Evolutionary conservation across 2,329 filamentous ascomycete species (phyloP), one percentile per base, ranked within the genome.

Genomic region (Fusarium sp.): DNA sequence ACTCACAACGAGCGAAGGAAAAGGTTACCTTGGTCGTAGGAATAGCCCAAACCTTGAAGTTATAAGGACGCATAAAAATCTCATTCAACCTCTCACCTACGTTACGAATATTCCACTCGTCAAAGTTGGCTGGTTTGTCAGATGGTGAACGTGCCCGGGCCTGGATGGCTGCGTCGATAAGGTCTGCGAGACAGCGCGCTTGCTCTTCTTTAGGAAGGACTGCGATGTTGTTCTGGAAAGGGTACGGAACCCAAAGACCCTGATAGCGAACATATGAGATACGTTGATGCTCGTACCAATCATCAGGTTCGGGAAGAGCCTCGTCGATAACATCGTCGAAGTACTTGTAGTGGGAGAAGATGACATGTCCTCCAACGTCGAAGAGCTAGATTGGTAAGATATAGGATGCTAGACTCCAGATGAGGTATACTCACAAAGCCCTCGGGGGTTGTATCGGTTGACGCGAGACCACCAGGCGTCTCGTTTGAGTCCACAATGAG

Each of bases 291-390:
- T 91, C 94, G 86, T 93, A 98, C 96, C 96, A 99, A 87, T 99
- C 96, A 62, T 94, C 92, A 64, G 95, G 90, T 81, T 94, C 94
- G 79, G 96, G 96, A 44, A 99, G 91, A 59, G 96, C 96, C 88
- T 99, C 96, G 83, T 98, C 90, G 82, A 99, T 93, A 87, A 94
- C 97, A 88, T 99, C 96, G 86, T 99, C 96, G 84, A 99, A 99
- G 91, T 99, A 99, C 88, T 98, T 98, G 92, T 99, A 99, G 90
- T 98, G 95, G 78, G 95, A 98, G 90, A 98, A 98, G 87, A 98
- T 98, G 85, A 98, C 95, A 86, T 98, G 95, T 78, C 95, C 95
- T 82, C 95, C 95, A 79, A 99, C 96, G 86, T 99, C 96, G 89
- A 98, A 99, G 79, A 99, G 91, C 96, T 97, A 26, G 24, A 26